A percentile compares a stretch with the other conserved stretches of the same genome.
Conservation (phyloP, 306 rosid species). For the Nissolia schottii region DNA sequence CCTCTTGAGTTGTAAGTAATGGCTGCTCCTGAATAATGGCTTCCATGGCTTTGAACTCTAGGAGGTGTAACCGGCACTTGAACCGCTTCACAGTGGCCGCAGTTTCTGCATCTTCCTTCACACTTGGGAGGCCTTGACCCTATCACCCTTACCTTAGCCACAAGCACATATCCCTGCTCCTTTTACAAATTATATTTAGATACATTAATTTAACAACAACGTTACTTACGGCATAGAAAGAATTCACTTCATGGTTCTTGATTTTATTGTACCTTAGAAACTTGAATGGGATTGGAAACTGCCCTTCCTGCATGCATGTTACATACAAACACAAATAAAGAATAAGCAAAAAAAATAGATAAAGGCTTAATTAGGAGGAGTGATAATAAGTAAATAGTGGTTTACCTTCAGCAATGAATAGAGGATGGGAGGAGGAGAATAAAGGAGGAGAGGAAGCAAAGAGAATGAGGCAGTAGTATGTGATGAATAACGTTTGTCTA, state of each 20-base stretch:
- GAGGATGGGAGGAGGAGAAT: conserved; percentile 22
- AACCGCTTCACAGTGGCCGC: conserved; percentile 76
- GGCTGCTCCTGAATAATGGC: conserved; percentile 12
- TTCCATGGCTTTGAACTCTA: conserved; percentile 30
- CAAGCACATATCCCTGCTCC: conserved; percentile 18
- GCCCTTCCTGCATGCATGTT: conserved; percentile 58
- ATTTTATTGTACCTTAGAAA: conserved; percentile 36
- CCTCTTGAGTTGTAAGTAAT: conserved; percentile 45
- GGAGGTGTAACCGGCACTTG: conserved; percentile 61
- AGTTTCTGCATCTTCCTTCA: conserved; percentile 46
- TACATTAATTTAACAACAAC: no score
- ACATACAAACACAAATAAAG: background rate
- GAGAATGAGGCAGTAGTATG: conserved; percentile 37
- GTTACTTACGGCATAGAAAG: no score
- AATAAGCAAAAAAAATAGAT: background rate
- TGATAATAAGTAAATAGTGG: background rate
- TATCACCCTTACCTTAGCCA: conserved; percentile 27
- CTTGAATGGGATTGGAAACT: conserved; percentile 36
- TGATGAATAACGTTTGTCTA: conserved; percentile 31
- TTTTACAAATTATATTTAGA: no score
- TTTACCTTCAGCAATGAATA: conserved; percentile 61
- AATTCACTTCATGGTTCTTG: background rate
- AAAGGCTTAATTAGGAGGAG: no score
- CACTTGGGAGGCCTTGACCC: conserved; percentile 85
- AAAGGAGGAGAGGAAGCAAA: conserved; percentile 44